Conservation (phyloP, 2,329 filamentous ascomycete species). For the Amesomyces nigricolor region DNA sequence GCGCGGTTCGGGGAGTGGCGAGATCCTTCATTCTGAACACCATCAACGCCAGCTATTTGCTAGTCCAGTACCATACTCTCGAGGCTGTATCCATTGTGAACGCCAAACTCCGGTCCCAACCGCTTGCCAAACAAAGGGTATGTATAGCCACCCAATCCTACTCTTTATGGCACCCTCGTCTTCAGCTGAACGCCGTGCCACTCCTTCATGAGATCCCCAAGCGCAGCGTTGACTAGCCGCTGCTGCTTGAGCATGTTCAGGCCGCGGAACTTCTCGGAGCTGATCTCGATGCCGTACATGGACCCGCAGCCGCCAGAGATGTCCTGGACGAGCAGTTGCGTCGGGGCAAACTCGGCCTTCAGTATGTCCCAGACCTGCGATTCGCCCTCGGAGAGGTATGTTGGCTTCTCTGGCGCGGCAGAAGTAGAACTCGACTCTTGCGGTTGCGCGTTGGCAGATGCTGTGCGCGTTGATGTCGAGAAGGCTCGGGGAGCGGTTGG, state of each 20-base stretch:
- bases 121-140: background rate
- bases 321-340: slow-evolving; percentile 62
- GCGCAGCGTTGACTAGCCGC: slow-evolving; percentile 67
- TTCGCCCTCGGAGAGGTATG: slow-evolving; percentile 51
- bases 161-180: slow-evolving; percentile 50
- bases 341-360: slow-evolving; percentile 44
- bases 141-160: background rate
- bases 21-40: too few relatives aligned
- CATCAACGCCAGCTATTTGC: too few relatives aligned
- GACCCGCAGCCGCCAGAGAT: slow-evolving; percentile 78
- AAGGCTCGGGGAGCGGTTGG: background rate
- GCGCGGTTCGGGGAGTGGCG: too few relatives aligned
- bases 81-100: background rate
- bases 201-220: slow-evolving; percentile 68
- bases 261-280: slow-evolving; percentile 65
- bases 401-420: slow-evolving; percentile 39
- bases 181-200: slow-evolving; percentile 82
- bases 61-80: too few relatives aligned
- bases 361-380: slow-evolving; percentile 53
- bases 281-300: slow-evolving; percentile 81
- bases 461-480: slow-evolving; percentile 10
- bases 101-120: background rate
- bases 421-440: slow-evolving; percentile 12
- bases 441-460: slow-evolving; percentile 27
- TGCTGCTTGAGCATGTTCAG: slow-evolving; percentile 74